Evolutionary conservation across 768 basidiomycete genomes (phyloP), one percentile per base, ranked within the genome.

Genomic region (Naganishia kalamii): DNA sequence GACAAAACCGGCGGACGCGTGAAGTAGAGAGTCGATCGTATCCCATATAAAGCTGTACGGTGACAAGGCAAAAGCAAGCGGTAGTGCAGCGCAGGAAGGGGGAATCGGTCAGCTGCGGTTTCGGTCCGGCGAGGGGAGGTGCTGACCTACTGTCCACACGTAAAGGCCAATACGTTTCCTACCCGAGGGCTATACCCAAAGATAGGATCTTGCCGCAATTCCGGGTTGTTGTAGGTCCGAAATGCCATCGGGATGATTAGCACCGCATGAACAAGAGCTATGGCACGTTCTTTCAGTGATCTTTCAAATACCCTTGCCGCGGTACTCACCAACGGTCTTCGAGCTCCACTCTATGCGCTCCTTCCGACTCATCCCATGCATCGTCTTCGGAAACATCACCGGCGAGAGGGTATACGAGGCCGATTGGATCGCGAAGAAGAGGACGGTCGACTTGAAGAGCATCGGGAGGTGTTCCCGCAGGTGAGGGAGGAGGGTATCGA

Each of bases 1-100:
- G 0, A 91, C 84, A 69, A 91, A 91, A 8, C 88, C 90, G 4
- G 85, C 54, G 63, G 88, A 86, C 52, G 83, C 88, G 75, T 89
- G 85, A 59, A 87, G 60, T 25, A 86, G 77, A 7, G 85, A 84
- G 75, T 90, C 78, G 29, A 89, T 64, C 0, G 83, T 82, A 72
- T 94, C 91, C 91, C 91, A 94, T 21, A 92, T 68, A 75, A 94
- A 76, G 19, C 70, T 69, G 25, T 29, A 44, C 25, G 32, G 17
- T 33, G 44, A 35, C 23, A 48, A 13, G 48, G n/a, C 19, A 23
- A 46, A 30, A 44, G 35, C 17, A 47, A 50, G 43, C n/a, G 52
- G 33, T 21, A 52, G 17, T 27, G 21, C 17, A 52, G 33, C 15
- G n/a, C 15, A 40, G 10, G 12, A 48, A 35, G 41, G 35, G 43